Conservation (phyloP, 352 stramenopile genomes). For the Globisporangium heterothallicum region DNA sequence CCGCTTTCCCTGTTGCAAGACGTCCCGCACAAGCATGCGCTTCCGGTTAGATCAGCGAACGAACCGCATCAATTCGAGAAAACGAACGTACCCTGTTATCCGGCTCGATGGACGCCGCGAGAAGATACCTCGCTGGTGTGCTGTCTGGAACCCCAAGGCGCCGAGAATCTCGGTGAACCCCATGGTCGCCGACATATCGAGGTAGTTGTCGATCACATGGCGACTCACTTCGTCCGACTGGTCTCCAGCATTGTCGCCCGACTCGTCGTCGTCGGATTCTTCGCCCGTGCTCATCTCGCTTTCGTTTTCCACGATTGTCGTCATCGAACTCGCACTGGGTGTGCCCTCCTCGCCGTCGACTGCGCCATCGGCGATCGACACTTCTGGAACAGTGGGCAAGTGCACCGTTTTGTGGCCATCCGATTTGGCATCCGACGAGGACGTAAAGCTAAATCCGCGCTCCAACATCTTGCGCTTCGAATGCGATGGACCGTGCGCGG, state of each 20-base stretch:
- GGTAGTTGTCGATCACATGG: conserved; percentile 81
- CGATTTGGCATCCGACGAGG: conserved; percentile 23
- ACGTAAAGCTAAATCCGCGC: conserved; percentile 62
- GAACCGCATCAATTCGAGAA: not conserved
- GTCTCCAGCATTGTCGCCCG: conserved; percentile 10
- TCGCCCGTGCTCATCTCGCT: conserved; percentile 30
- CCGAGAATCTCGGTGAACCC: conserved; percentile 63
- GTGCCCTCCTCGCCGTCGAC: conserved; percentile 11
- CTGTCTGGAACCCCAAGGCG: conserved; percentile 49
- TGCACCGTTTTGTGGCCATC: conserved; percentile 13
- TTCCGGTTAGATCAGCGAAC: not conserved
- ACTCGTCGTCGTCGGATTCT: conserved; percentile 32
- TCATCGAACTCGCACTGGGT: conserved; percentile 8
- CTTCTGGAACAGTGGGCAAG: conserved; percentile 17
- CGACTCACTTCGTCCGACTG: conserved; percentile 51
- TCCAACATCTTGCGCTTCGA: conserved; percentile 52
- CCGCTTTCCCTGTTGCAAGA: conserved; percentile 13
- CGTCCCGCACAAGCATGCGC: not conserved
- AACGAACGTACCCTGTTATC: conserved; percentile 20
- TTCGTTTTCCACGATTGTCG: conserved; percentile 30
- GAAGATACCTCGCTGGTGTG: conserved; percentile 43
- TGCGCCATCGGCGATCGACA: conserved; percentile 11
- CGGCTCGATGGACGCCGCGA: conserved; percentile 46
- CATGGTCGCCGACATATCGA: conserved; percentile 77
- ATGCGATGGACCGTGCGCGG: conserved; percentile 24